Conservation (phyloP, 495 filamentous ascomycete genomes). For the Penicillium longicatenatum region DNA sequence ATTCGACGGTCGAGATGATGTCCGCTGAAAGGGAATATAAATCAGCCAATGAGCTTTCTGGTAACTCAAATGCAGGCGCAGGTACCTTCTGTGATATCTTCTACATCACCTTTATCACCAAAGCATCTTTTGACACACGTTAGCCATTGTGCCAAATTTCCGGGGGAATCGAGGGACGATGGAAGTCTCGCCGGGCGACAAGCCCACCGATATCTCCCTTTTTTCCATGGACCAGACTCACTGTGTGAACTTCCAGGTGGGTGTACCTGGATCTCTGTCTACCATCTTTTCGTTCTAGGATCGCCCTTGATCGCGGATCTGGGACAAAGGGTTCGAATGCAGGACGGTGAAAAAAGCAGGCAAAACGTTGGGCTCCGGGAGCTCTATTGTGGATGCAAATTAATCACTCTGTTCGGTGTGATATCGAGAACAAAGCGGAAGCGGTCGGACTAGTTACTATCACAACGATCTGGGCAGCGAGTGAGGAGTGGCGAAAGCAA, state of each 20-base stretch:
- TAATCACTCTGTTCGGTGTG: constrained; percentile 6
- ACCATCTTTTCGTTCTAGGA: constrained; percentile 75
- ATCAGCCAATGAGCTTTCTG: constrained; percentile 17
- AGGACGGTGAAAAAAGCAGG: constrained; percentile 15
- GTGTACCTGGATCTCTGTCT: constrained; percentile 88
- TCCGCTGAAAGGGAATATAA: constrained; percentile 62
- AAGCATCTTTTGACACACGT: constrained; percentile 73
- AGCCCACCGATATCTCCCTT: neutral
- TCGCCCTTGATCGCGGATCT: constrained; percentile 31
- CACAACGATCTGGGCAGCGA: constrained; percentile 2
- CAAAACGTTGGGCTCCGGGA: constrained; percentile 13
- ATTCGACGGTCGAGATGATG: constrained; percentile 99
- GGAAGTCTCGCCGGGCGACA: neutral
- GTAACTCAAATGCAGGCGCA: constrained; percentile 14
- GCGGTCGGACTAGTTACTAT: constrained; percentile 19
- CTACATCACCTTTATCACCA: constrained; percentile 98
- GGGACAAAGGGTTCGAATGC: constrained; percentile 14
- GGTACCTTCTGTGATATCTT: constrained; percentile 98
- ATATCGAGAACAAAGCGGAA: constrained; percentile 17
- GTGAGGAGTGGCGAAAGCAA: constrained; percentile 9
- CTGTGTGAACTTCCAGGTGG: constrained; percentile 99
- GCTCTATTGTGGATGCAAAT: constrained; percentile 22
- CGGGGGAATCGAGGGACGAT: neutral
- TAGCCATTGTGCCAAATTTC: constrained; percentile 5
- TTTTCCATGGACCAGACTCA: constrained; percentile 55